These are phyloP conservation scores for Poa pratensis DNA, from an alignment of 176 grass and related monocot species.

Conservation along the genomic window DNA sequence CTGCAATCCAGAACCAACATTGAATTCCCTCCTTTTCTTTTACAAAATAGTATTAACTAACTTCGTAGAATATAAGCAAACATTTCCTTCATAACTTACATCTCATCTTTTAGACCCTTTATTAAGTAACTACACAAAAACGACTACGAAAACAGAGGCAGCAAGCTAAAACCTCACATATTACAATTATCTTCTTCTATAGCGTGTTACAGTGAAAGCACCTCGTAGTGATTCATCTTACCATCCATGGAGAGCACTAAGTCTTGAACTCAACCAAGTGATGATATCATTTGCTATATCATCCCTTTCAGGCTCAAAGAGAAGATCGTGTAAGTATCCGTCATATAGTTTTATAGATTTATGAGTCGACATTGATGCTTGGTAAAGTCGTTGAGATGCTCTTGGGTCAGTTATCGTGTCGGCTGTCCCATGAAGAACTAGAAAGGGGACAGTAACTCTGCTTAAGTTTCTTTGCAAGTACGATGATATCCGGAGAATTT, in stretches of 20 bases:
- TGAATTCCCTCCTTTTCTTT: constrained; percentile 10
- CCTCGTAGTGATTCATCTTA: constrained; percentile 44
- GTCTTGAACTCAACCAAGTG: constrained; percentile 60
- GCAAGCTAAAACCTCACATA: constrained; percentile 4
- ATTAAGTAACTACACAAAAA: constrained; percentile 32
- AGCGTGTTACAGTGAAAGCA: constrained; percentile 35
- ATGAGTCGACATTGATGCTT: constrained; percentile 54
- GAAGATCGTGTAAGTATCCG: constrained; percentile 71
- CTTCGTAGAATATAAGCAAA: constrained; percentile 32
- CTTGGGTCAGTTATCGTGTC: constrained; percentile 65
- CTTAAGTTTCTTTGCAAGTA: constrained; percentile 69
- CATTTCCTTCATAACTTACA: constrained; percentile 42
- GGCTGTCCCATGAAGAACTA: constrained; percentile 75
- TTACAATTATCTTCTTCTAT: constrained; percentile 45
- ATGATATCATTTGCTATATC: constrained; percentile 73
- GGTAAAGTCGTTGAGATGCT: constrained; percentile 60
- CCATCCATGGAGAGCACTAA: constrained; percentile 46
- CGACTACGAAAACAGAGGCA: background rate
- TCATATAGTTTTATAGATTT: constrained; percentile 75
- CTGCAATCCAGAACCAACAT: background rate
- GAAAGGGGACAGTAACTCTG: constrained; percentile 67
- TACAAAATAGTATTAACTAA: constrained; percentile 15
- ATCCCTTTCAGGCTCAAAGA: constrained; percentile 80
- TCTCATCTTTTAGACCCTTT: constrained; percentile 38
- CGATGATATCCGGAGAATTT: constrained; percentile 72